These are phyloP conservation scores for Geotrichum fermentans DNA, from an alignment of 1,139 yeast genomes.

Conservation along the genomic window DNA sequence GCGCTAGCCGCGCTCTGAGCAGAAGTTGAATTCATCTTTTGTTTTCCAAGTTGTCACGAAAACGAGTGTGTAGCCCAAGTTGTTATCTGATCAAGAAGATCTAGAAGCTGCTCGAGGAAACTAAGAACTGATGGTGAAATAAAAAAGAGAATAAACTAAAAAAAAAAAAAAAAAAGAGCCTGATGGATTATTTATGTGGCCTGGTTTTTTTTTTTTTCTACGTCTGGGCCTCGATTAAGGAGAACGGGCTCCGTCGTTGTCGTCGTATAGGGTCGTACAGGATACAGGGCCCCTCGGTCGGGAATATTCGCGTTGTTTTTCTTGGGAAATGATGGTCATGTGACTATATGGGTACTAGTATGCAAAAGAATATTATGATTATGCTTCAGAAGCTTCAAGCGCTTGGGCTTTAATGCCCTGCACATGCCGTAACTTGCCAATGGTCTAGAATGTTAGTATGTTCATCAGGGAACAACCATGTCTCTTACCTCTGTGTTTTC, in stretches of 20 bases:
- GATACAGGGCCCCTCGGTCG: too few relatives aligned
- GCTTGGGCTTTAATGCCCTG: background rate
- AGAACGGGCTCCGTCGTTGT: background rate
- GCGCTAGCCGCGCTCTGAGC: conserved; percentile 4
- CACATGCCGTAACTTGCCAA: background rate
- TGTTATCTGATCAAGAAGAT: too few relatives aligned
- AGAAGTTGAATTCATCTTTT: conserved; percentile 11
- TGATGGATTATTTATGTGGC: too few relatives aligned
- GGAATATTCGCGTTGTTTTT: background rate
- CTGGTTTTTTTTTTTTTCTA: too few relatives aligned
- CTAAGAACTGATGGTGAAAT: too few relatives aligned
- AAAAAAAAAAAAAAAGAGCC: background rate
- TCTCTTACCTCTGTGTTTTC: conserved; percentile 24
- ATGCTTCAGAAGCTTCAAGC: background rate
- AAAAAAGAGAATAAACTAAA: background rate
- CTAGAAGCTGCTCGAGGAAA: too few relatives aligned
- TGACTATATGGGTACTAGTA: background rate
- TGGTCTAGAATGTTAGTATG: background rate
- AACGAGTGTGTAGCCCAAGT: too few relatives aligned
- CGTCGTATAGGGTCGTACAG: background rate
- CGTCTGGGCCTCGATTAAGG: too few relatives aligned
- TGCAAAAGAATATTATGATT: background rate
- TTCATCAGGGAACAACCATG: background rate
- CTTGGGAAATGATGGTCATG: background rate
- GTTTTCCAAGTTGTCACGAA: too few relatives aligned